Conservation (phyloP, 371 early-diverging fungal species). For the Mortierella sp. region DNA sequence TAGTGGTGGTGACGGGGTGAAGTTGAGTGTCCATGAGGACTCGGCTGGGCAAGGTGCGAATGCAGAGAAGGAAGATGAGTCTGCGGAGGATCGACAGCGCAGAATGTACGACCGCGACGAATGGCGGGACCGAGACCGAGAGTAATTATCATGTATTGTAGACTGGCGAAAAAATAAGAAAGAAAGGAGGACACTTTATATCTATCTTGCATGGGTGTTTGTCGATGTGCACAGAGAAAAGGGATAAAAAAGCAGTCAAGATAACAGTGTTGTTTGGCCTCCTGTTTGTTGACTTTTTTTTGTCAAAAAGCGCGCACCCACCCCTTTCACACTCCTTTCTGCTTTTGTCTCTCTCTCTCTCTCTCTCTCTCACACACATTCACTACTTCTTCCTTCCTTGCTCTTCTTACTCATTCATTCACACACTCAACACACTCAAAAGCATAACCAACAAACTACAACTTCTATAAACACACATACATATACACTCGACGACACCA, state of each 20-base stretch:
- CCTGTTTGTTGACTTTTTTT: not conserved
- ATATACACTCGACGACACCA: not conserved
- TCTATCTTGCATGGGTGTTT: not conserved
- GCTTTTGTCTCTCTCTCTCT: not conserved
- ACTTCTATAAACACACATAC: not conserved
- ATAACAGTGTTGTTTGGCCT: not conserved
- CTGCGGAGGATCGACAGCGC: not conserved
- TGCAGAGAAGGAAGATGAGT: not conserved
- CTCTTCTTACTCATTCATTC: not conserved
- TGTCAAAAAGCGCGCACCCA: not conserved
- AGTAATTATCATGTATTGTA: not conserved
- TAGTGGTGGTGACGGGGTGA: not conserved
- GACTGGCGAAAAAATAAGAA: not conserved
- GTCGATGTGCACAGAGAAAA: not conserved
- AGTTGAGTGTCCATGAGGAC: slow-evolving; percentile 1
- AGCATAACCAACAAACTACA: too few species aligned
- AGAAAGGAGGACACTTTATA: not conserved
- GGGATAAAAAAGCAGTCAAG: not conserved
- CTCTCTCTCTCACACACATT: not conserved
- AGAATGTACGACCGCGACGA: slow-evolving; percentile 22
- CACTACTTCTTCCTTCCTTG: not conserved
- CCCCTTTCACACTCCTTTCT: not conserved
- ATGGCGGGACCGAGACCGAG: slow-evolving; percentile 16
- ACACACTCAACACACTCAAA: too few species aligned
- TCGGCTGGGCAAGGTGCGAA: not conserved